Evolutionary conservation across 441 rosid genomes (phyloP).

Genomic region (Eruca vesicaria): DNA sequence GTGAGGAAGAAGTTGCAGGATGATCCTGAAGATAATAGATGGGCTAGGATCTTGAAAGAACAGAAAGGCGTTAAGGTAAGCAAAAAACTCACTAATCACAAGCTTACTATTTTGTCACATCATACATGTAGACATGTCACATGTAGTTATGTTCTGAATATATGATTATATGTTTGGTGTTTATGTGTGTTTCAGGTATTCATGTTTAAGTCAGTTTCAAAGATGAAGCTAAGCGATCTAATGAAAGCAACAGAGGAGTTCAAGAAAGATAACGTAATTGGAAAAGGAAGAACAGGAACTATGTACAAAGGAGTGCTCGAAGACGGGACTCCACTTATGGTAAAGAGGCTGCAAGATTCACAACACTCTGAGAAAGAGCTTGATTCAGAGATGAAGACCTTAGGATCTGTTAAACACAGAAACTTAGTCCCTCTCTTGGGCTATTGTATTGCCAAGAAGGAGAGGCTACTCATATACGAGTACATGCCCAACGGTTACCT

Average conservation of each 20-base stretch:
- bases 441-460: conserved; percentile 64
- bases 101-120: no score
- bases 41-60: conserved; percentile 79
- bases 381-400: conserved; percentile 68
- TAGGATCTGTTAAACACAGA: conserved; percentile 74
- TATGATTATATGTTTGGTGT: background rate
- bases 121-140: no score
- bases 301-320: conserved; percentile 73
- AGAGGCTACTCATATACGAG: conserved; percentile 76
- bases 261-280: conserved; percentile 70
- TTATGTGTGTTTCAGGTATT: conserved; percentile 55
- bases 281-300: conserved; percentile 80
- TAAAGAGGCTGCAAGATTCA: conserved; percentile 85
- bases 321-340: conserved; percentile 67
- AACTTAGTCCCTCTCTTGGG: conserved; percentile 88
- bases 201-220: conserved; percentile 68
- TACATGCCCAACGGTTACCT: conserved; percentile 77
- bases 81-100: background rate
- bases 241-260: conserved; percentile 79
- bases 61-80: conserved; percentile 62
- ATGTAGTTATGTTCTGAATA: conserved; percentile 1
- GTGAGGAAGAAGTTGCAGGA: conserved; percentile 64
- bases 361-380: conserved; percentile 76
- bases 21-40: conserved; percentile 91
- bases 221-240: conserved; percentile 75